phyloP scores from a whole-genome alignment of 441 rosid species.

The Euphorbia corollata region DNA sequence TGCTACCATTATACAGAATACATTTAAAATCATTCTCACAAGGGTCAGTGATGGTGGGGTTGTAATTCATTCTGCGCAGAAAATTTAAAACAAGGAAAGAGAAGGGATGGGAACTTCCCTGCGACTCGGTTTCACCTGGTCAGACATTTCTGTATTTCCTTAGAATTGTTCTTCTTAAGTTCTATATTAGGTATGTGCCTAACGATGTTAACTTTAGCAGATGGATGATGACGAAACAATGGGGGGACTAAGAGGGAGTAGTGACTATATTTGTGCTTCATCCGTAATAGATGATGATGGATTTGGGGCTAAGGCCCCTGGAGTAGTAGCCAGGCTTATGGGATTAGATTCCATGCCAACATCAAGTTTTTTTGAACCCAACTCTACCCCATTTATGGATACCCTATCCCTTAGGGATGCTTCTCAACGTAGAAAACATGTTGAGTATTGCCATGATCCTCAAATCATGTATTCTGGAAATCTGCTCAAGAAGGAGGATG shows the following conservation, averaged over 20 bases:
- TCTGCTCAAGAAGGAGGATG: constrained; percentile 43
- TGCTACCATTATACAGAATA: neutral
- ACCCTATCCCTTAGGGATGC: constrained; percentile 47
- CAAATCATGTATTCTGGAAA: constrained; percentile 47
- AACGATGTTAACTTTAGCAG: constrained; percentile 31
- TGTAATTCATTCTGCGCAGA: constrained; percentile 28
- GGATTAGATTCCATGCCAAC: constrained; percentile 79
- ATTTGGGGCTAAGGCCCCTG: constrained; percentile 67
- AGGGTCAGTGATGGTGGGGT: constrained; percentile 10
- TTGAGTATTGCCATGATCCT: constrained; percentile 40
- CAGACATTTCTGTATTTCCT: constrained; percentile 10
- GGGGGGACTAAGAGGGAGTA: constrained; percentile 44
- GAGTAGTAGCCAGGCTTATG: constrained; percentile 96
- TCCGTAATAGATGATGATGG: constrained; percentile 87
- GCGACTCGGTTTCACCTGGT: constrained; percentile 49
- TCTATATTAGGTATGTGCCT: constrained; percentile 12
- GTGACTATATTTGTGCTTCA: constrained; percentile 82
- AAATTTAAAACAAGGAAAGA: constrained; percentile 58
- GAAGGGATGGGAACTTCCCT: constrained; percentile 58
- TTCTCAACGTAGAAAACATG: constrained; percentile 40
- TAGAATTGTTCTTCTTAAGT: neutral
- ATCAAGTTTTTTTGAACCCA: constrained; percentile 40
- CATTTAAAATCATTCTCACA: constrained; percentile 7
- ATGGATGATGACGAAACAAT: constrained; percentile 59
- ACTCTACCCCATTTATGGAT: constrained; percentile 52